Percentiles rank a stretch among this genome's conserved stretches.
These are phyloP conservation scores for Protea cynaroides DNA, from an alignment of 164 flowering plant species.

Conservation along the genomic window DNA sequence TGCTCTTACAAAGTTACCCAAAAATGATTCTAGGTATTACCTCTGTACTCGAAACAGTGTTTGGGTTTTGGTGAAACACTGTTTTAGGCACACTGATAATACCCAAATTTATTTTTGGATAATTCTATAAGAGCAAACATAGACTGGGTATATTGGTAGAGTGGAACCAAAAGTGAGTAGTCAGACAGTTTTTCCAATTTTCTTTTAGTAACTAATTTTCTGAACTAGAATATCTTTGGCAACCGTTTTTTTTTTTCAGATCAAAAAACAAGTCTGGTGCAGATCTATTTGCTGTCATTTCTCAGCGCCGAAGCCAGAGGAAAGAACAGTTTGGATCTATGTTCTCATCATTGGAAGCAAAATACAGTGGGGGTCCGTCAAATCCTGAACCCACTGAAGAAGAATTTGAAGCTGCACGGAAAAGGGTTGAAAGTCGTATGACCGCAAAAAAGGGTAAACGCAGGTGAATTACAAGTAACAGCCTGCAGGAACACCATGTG, in stretches of 20 bases:
- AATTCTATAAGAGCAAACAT: too few relatives aligned
- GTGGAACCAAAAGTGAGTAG: too few relatives aligned
- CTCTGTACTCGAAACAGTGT: too few relatives aligned
- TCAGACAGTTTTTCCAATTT: neutral
- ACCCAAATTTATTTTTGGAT: too few relatives aligned
- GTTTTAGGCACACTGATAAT: too few relatives aligned
- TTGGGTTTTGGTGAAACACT: too few relatives aligned
- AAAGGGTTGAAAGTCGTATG: conserved; percentile 47
- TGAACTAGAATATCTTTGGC: neutral
- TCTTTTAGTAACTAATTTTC: neutral
- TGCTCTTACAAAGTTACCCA: too few relatives aligned
- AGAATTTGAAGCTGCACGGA: conserved; percentile 84
- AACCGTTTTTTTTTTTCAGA: conserved; percentile 28
- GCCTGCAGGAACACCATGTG: neutral
- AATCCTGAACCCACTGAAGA: conserved; percentile 73
- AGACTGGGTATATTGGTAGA: too few relatives aligned
- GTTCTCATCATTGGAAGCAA: conserved; percentile 67
- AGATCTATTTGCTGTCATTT: conserved; percentile 68
- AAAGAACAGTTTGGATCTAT: conserved; percentile 66
- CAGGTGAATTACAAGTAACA: conserved; percentile 16
- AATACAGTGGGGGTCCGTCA: conserved; percentile 42
- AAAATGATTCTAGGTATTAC: too few relatives aligned
- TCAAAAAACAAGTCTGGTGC: conserved; percentile 41
- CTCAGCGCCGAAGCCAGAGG: conserved; percentile 72
- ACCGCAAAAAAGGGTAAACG: conserved; percentile 34